phyloP scores from a whole-genome alignment of 148 eudicot species.

The Chenopodium album region DNA sequence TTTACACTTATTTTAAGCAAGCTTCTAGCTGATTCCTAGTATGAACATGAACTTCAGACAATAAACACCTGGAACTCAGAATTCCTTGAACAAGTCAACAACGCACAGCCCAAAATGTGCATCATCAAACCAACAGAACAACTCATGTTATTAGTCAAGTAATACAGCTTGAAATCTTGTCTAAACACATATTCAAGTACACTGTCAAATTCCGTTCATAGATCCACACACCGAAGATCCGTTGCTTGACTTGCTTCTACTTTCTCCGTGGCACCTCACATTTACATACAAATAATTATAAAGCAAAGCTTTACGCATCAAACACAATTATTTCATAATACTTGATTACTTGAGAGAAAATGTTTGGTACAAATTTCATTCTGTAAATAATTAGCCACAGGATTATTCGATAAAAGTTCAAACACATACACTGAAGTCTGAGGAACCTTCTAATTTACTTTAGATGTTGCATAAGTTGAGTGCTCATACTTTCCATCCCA shows the following conservation, averaged over 20 bases:
- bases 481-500: conserved; percentile 93
- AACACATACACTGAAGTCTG: neutral
- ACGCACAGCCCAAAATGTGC: neutral
- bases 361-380: conserved; percentile 1
- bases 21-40: neutral
- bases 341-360: conserved; percentile 3
- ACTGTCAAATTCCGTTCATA: neutral
- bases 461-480: conserved; percentile 45
- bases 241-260: neutral
- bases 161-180: neutral
- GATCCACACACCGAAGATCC: neutral
- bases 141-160: neutral
- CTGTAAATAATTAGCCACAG: neutral
- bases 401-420: conserved; percentile 5
- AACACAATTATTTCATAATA: neutral
- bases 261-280: neutral
- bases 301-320: neutral
- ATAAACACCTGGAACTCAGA: neutral
- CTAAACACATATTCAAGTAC: neutral
- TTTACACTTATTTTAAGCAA: neutral
- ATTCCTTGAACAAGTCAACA: neutral
- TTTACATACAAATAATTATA: neutral
- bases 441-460: conserved; percentile 1
- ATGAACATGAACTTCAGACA: neutral
- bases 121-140: neutral